Evolutionary conservation across 345 rosid species (phyloP), one percentile per base, ranked within the genome.

Genomic region (Alliaria petiolata): DNA sequence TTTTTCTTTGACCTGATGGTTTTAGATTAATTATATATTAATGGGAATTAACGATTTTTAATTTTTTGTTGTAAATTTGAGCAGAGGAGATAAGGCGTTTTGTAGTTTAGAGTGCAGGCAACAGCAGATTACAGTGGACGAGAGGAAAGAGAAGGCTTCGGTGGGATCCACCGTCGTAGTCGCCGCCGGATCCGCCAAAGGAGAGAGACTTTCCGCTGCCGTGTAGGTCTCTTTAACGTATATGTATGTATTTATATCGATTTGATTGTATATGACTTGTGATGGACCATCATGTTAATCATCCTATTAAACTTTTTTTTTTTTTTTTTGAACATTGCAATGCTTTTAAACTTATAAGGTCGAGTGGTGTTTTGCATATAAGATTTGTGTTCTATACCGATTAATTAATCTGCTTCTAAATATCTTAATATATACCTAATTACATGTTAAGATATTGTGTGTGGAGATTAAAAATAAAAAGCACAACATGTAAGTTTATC

Each of bases 61-160:
- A 1, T 22, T 57, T 7, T 62, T 72, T 43, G 42, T 36, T 63
- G 43, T 49, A 0, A 52, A 42, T 38, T 17, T 50, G 25, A 50
- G 40, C 73, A 89, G 96, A 84, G 98, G 98, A 54, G 93, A 92
- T 66, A 77, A 86, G n/a, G 98, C 95, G 13, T 92, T 92, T 84
- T 92, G 98, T 72, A 87, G 96, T 42, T 70, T 64, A 75, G 90
- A 87, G 78, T 92, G 96, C 84, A 83, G 98, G 80, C 93, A 87
- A 52, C 52, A 80, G 45, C 85, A 82, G 70, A 87, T 89, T 65
- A 85, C 85, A 76, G 83, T 81, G 56, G 96, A 92, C 68, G 92
- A 86, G 81, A 82, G 58, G 76, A 83, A 80, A 60, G 90, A 82
- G 63, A 85, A 81, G 63, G 7, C 38, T 44, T 8, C 20, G 55